These are phyloP conservation scores for Iris macrosiphon DNA, from an alignment of 106 monocot genomes.

Conservation along the genomic window DNA sequence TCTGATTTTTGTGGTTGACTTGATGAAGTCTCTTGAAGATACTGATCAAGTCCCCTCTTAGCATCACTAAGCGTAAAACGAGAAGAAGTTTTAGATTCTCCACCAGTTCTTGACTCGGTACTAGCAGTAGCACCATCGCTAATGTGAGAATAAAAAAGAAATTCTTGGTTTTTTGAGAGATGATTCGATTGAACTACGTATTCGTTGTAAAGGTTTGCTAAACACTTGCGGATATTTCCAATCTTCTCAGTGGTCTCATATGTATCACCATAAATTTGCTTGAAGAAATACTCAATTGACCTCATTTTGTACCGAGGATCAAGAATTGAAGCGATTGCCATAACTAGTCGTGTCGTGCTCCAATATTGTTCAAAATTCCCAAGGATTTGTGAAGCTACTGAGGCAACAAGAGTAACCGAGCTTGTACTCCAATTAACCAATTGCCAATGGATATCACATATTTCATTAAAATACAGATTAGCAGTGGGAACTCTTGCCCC, in stretches of 20 bases:
- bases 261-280: constrained; percentile 36
- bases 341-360: constrained; percentile 32
- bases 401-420: constrained; percentile 18
- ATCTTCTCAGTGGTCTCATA: constrained; percentile 30
- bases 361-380: constrained; percentile 61
- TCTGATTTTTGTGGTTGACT: constrained; percentile 45
- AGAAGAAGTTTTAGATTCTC: constrained; percentile 27
- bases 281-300: constrained; percentile 59
- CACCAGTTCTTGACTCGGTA: constrained; percentile 11
- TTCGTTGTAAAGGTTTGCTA: constrained; percentile 46
- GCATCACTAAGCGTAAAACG: constrained; percentile 40
- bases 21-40: constrained; percentile 42
- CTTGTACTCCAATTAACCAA: constrained; percentile 35
- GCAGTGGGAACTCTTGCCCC: constrained; percentile 40
- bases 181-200: constrained; percentile 33
- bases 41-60: constrained; percentile 51
- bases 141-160: constrained; percentile 24
- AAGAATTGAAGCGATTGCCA: constrained; percentile 61
- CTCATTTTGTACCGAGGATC: constrained; percentile 86
- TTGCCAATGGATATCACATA: constrained; percentile 52
- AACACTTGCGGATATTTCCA: constrained; percentile 29
- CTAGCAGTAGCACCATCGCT: constrained; percentile 14
- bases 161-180: constrained; percentile 17
- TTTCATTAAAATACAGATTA: constrained; percentile 68
- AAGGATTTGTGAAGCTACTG: constrained; percentile 50